Evolutionary conservation across 257 asterid genomes (phyloP), one percentile per base, ranked within the genome.

Genomic region (Anisodus acutangulus): DNA sequence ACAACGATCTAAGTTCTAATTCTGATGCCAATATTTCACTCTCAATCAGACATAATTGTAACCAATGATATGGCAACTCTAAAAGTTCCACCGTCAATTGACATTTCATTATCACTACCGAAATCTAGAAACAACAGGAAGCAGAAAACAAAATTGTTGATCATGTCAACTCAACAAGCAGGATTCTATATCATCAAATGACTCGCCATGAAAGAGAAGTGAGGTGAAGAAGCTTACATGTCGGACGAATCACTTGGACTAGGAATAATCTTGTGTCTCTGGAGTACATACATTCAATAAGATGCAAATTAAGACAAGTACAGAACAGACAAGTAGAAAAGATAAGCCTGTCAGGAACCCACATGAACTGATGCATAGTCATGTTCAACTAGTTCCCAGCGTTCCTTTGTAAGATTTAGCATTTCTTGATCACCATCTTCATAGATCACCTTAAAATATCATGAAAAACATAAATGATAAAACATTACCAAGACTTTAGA

Each of bases 371-470:
- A 63, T 10, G 78, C 49, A 63, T 59, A 63, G 51, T 60, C 84
- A 64, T 81, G 78, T 22, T 17, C 63, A 37, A 88, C 22, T 58
- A 83, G 57, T 80, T 80, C 70, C 90, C 88, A 85, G 71, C 7
- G 31, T 62, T 88, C 90, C n/a, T 8, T 35, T 37, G 83, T 13
- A 60, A 88, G 87, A 66, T 83, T 82, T 71, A 88, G 69, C 5
- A 19, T 41, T 76, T 88, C 90, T 8, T 57, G 55, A 0, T 80
- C 87, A 49, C 84, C 90, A 39, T 88, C 90, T 83, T 83, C 87
- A 76, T 85, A 88, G 37, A 15, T 41, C 57, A 88, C 83, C 88
- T 88, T 41, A 22, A 7, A 82, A 85, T 59, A 59, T n/a, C 66
- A 58, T 7, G 81, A 37, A 71, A 60, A 45, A 10, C 67, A 83